Base-by-base conservation (phyloP, 345 rosid species). In the Populus pruinosa region DNA sequence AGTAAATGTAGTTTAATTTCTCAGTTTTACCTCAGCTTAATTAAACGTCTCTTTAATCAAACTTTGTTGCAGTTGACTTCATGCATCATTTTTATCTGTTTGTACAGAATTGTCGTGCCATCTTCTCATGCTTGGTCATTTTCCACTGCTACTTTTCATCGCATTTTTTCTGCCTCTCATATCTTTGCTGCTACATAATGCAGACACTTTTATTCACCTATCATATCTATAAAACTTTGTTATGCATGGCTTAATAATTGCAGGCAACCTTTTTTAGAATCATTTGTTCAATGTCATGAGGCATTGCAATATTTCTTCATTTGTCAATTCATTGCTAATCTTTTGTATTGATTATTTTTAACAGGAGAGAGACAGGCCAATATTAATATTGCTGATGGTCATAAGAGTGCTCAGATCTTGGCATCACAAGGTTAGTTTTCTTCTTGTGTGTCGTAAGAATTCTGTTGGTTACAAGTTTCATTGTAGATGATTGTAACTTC, bases 351-450 rank as follows among this genome's bases (percentile, higher is more conserved):
- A 27, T 49, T 2, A 20, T 43, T 29, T 62, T 67, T 77, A 63
- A 76, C 83, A 90, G 91, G 94, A 84, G 91, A 85, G 69, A 90
- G 90, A 72, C 92, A 90, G 78, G 83, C 92, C 16, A 83, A 87
- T 85, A 92, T 91, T 75, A 91, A 92, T 72, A 90, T 88, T 21
- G 98, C 97, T 43, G 96, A 92, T 82, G 97, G 98, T 76, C 86
- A 74, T 87, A 94, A 91, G 81, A 90, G 44, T 83, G 70, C 91
- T 63, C 91, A 88, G 39, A 91, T 92, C 81, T 85, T 92, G 82
- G 90, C 82, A 72, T 85, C 97, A 67, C 90, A 91, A 87, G 96
- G 69, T 65, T 65, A 65, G 39, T 65, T 65, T 29, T 31, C 69
- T 27, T 38, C 69, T 27, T 38, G 41, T 38, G 41, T 38, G 41